phyloP scores from a whole-genome alignment of 495 filamentous ascomycete genomes.

The Neurospora discreta region DNA sequence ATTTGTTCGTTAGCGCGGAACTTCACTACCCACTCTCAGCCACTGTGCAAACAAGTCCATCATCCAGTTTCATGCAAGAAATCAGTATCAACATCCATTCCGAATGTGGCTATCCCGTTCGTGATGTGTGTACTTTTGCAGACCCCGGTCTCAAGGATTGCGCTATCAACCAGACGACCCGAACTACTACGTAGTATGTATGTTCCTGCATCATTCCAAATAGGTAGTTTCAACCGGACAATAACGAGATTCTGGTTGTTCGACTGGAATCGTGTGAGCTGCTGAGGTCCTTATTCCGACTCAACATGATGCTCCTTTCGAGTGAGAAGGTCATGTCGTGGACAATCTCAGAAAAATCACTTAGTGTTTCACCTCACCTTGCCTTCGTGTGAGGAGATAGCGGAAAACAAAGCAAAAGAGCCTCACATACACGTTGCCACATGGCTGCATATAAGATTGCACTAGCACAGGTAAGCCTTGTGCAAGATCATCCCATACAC shows the following conservation, averaged over 20 bases:
- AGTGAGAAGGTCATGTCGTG: neutral
- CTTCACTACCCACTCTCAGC: neutral
- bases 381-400: neutral
- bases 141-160: neutral
- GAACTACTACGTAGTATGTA: neutral
- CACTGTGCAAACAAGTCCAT: neutral
- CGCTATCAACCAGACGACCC: neutral
- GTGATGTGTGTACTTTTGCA: neutral
- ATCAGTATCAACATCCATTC: neutral
- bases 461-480: neutral
- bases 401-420: neutral
- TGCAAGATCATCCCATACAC: neutral
- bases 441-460: neutral
- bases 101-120: neutral
- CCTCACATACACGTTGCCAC: neutral
- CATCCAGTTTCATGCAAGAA: neutral
- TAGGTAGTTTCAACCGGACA: neutral
- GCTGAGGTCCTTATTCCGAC: neutral
- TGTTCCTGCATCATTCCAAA: neutral
- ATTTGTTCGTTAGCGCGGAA: neutral
- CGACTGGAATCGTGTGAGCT: neutral
- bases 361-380: neutral
- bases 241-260: neutral
- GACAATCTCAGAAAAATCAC: neutral
- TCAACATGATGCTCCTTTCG: neutral